Conservation (phyloP, 768 basidiomycete genomes). For the Suillus luteus region DNA sequence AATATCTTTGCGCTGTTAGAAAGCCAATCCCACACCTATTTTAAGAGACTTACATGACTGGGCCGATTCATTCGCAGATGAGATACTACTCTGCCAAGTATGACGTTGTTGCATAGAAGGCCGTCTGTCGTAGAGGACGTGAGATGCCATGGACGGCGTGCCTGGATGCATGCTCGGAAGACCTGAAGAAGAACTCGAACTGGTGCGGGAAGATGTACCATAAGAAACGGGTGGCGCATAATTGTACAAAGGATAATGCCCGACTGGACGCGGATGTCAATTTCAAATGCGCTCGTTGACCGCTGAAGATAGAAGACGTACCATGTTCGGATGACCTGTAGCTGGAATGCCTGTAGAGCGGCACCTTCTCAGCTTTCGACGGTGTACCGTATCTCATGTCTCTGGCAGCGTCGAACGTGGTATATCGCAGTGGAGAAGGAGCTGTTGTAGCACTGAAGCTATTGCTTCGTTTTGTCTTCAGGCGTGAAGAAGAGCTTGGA, state of each 20-base stretch:
- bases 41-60: constrained; percentile 41
- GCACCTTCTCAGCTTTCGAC: constrained; percentile 35
- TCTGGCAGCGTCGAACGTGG: constrained; percentile 36
- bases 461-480: constrained; percentile 41
- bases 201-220: constrained; percentile 50
- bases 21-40: constrained; percentile 8
- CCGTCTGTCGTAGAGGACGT: constrained; percentile 38
- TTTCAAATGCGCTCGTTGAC: constrained; percentile 15
- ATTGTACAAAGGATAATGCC: constrained; percentile 34
- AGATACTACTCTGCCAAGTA: constrained; percentile 46
- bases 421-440: constrained; percentile 45
- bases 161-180: constrained; percentile 41
- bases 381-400: constrained; percentile 37
- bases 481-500: constrained; percentile 29
- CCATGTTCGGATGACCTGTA: constrained; percentile 47
- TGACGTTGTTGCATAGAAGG: constrained; percentile 50
- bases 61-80: constrained; percentile 40
- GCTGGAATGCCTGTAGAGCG: constrained; percentile 44
- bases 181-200: constrained; percentile 49
- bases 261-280: constrained; percentile 19
- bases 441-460: constrained; percentile 39
- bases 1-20: constrained; percentile 12
- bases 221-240: constrained; percentile 36
- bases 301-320: constrained; percentile 30
- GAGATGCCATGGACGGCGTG: constrained; percentile 35